phyloP scores from a whole-genome alignment of 2,329 filamentous ascomycete species.

The Kalmusia sp. region DNA sequence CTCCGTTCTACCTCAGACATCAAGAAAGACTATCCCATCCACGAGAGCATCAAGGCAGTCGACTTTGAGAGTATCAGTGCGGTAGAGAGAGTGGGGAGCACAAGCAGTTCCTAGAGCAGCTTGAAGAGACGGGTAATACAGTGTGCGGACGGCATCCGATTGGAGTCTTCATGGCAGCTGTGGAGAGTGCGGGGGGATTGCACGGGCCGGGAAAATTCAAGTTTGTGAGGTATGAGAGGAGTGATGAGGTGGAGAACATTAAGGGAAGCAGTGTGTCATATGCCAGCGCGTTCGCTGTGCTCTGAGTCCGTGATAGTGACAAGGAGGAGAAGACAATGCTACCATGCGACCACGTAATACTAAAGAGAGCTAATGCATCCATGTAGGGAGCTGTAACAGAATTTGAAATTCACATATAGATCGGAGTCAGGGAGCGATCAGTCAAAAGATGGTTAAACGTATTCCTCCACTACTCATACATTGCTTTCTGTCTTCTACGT shows the following conservation, averaged over 20 bases:
- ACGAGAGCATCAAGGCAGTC: slow-evolving; percentile 82
- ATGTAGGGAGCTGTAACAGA: background rate
- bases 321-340: background rate
- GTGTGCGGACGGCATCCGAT: slow-evolving; percentile 96
- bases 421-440: background rate
- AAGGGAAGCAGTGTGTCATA: slow-evolving; percentile 92
- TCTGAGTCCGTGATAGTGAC: slow-evolving; percentile 16
- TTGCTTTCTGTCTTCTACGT: background rate
- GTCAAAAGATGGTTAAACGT: background rate
- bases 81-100: slow-evolving; percentile 81
- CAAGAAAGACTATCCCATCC: slow-evolving; percentile 65
- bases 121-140: slow-evolving; percentile 81
- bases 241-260: slow-evolving; percentile 72
- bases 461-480: background rate
- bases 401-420: no score
- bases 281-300: slow-evolving; percentile 84
- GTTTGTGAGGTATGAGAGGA: slow-evolving; percentile 88
- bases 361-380: background rate
- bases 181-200: slow-evolving; percentile 65
- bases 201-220: slow-evolving; percentile 69
- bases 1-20: slow-evolving; percentile 50
- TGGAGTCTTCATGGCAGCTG: slow-evolving; percentile 85
- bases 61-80: slow-evolving; percentile 86
- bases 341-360: background rate
- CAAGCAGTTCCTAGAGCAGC: slow-evolving; percentile 70